Evolutionary conservation across 2,329 filamentous ascomycete species (phyloP).

Genomic region (Colletotrichum tamarilloi): DNA sequence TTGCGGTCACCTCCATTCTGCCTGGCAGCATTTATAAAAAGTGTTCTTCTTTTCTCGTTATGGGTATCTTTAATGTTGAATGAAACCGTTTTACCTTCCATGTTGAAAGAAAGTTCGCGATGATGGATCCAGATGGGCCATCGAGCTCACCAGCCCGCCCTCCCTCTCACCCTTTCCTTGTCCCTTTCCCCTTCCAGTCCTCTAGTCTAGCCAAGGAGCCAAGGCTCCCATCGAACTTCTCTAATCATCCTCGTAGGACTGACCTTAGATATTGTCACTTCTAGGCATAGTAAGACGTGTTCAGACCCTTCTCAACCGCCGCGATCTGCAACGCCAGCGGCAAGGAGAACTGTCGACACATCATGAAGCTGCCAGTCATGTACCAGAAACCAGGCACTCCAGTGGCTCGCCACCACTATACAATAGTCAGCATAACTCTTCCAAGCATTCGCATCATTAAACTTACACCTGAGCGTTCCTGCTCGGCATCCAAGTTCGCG

Average conservation of each 20-base stretch:
- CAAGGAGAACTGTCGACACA: conserved; percentile 48
- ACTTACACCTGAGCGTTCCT: conserved; percentile 41
- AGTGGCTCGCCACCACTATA: conserved; percentile 50
- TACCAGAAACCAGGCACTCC: conserved; percentile 52
- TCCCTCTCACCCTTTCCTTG: background rate
- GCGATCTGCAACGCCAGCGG: conserved; percentile 53
- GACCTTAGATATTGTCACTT: too few species aligned
- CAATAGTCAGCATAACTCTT: background rate
- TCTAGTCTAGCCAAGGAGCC: too few species aligned
- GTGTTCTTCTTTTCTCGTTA: background rate
- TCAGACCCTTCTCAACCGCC: conserved; percentile 43
- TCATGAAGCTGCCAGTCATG: conserved; percentile 49
- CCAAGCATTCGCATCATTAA: too few species aligned
- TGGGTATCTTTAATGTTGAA: background rate
- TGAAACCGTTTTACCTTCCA: background rate
- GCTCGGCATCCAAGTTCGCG: conserved; percentile 52
- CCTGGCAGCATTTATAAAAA: background rate
- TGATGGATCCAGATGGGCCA: background rate
- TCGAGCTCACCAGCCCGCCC: background rate
- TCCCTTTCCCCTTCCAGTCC: too few species aligned
- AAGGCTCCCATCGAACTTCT: too few species aligned
- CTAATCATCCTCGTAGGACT: background rate
- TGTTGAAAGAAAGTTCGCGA: background rate
- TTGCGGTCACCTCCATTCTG: background rate
- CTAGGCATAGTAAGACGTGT: background rate